These are phyloP conservation scores for Penicillium ochrochloron DNA, from an alignment of 495 filamentous ascomycete species.

Conservation along the genomic window DNA sequence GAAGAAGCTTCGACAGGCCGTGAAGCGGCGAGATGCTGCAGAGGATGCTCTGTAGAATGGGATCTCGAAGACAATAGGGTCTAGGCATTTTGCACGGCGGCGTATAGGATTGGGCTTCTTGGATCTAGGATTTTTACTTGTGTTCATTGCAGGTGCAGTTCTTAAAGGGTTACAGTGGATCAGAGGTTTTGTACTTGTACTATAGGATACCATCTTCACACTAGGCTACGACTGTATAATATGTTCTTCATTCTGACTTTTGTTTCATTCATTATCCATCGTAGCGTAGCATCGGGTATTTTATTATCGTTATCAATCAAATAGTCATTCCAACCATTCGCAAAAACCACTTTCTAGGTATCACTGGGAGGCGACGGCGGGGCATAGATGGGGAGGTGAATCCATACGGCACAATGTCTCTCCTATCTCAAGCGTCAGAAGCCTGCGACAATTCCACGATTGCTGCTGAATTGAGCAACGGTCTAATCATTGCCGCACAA, in stretches of 20 bases:
- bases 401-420: background rate
- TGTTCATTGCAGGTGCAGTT: constrained; percentile 16
- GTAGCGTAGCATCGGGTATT: constrained; percentile 2
- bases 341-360: background rate
- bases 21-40: constrained; percentile 40
- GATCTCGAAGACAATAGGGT: constrained; percentile 7
- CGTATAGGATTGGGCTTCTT: constrained; percentile 18
- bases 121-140: constrained; percentile 2
- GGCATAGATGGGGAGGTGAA: background rate
- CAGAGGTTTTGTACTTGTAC: constrained; percentile 33
- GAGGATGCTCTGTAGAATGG: constrained; percentile 29
- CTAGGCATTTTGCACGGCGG: constrained; percentile 20
- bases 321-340: background rate
- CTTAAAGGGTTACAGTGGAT: constrained; percentile 19
- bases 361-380: background rate
- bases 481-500: background rate
- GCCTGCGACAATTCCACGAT: background rate
- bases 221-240: constrained; percentile 25
- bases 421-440: background rate
- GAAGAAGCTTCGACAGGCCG: constrained; percentile 46
- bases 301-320: background rate
- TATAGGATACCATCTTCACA: constrained; percentile 27
- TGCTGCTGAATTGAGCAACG: background rate
- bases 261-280: background rate
- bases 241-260: constrained; percentile 26